These are phyloP conservation scores for Chlorophyllum brunneum DNA, from an alignment of 768 basidiomycete species.

Conservation along the genomic window DNA sequence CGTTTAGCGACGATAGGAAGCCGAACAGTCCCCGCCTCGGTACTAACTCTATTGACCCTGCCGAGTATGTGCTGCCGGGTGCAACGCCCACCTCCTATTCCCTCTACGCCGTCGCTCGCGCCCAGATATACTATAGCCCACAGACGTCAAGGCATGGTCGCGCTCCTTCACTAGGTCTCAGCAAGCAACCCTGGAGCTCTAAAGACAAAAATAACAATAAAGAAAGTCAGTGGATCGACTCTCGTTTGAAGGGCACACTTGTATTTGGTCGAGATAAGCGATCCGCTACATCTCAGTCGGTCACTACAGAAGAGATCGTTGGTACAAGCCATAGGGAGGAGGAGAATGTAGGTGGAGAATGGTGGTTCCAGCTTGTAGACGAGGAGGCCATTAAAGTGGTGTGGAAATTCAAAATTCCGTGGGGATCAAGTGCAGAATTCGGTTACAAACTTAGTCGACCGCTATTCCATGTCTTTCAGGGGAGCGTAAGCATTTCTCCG, in stretches of 20 bases:
- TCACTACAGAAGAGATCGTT: constrained; percentile 27
- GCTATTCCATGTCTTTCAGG: constrained; percentile 89
- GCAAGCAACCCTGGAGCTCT: no score
- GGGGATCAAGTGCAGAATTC: constrained; percentile 28
- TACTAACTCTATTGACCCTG: no score
- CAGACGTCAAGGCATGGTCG: no score
- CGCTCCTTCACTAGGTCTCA: background rate
- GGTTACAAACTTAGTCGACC: constrained; percentile 81
- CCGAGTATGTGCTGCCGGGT: constrained; percentile 6
- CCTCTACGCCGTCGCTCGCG: constrained; percentile 13
- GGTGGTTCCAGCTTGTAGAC: constrained; percentile 66
- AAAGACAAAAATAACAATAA: constrained; percentile 27
- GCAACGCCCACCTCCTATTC: background rate
- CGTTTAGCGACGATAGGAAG: no score
- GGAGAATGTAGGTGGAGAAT: no score
- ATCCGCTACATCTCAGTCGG: no score
- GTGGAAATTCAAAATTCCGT: constrained; percentile 67
- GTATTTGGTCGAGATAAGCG: constrained; percentile 48
- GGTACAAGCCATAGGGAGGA: no score
- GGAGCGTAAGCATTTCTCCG: constrained; percentile 66
- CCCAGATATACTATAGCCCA: constrained; percentile 21
- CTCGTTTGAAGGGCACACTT: constrained; percentile 56
- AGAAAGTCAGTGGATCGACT: constrained; percentile 51
- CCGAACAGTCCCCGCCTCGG: no score
- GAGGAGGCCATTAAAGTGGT: constrained; percentile 52